Conservation (phyloP, 1,139 yeast species). For the Diutina ranongensis region DNA sequence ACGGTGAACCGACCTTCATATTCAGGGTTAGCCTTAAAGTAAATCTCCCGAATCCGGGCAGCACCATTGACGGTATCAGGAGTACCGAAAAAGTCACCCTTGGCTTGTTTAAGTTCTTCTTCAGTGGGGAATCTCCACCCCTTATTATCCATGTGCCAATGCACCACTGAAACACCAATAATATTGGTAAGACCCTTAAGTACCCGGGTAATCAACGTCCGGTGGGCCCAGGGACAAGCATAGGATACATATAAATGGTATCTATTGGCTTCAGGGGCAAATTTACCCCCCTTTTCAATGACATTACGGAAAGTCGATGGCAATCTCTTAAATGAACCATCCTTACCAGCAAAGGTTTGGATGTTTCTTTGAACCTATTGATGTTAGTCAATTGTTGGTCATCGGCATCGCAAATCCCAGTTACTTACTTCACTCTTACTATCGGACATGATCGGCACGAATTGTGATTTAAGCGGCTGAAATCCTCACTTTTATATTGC, state of each 20-base stretch:
- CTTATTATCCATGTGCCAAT: slow-evolving; percentile 73
- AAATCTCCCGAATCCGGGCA: slow-evolving; percentile 54
- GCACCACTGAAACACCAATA: slow-evolving; percentile 67
- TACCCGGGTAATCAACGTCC: slow-evolving; percentile 65
- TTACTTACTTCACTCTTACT: not conserved
- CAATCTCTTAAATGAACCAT: slow-evolving; percentile 44
- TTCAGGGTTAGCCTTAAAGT: slow-evolving; percentile 63
- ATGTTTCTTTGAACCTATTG: slow-evolving; percentile 15
- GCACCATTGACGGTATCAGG: slow-evolving; percentile 54
- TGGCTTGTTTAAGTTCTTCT: slow-evolving; percentile 13
- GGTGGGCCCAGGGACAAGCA: slow-evolving; percentile 96
- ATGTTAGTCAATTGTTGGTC: not conserved
- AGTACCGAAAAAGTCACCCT: slow-evolving; percentile 35
- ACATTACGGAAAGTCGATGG: slow-evolving; percentile 41
- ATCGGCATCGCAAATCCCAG: not conserved
- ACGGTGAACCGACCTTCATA: slow-evolving; percentile 81
- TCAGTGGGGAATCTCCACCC: slow-evolving; percentile 71
- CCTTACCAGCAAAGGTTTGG: slow-evolving; percentile 34
- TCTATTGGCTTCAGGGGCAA: slow-evolving; percentile 65
- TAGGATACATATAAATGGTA: slow-evolving; percentile 80
- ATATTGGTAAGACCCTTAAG: slow-evolving; percentile 63
- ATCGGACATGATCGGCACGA: no score
- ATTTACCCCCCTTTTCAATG: slow-evolving; percentile 51
- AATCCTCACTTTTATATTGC: no score
- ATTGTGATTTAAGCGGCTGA: no score